Percentiles rank a stretch among this genome's conserved stretches.
phyloP scores from a whole-genome alignment of 345 rosid genomes.

The Hibiscus syriacus region DNA sequence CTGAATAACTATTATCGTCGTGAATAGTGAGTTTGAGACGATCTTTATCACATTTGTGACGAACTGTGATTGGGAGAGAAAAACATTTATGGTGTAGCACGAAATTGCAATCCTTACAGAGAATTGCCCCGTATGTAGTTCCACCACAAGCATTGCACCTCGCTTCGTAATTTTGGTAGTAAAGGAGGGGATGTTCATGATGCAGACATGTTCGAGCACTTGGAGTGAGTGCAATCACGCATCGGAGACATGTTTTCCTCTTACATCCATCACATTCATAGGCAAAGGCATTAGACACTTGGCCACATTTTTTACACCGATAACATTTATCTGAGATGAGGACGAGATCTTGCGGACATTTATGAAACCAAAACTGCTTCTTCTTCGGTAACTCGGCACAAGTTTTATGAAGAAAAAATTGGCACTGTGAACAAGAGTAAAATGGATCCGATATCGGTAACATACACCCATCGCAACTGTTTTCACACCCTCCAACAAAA shows the following conservation, averaged over 20 bases:
- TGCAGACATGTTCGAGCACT: not conserved
- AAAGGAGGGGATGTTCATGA: not conserved
- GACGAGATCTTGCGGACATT: not conserved
- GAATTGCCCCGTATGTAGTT: fast-evolving
- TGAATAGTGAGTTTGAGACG: not conserved
- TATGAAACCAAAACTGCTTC: not conserved
- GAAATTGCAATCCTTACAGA: not conserved
- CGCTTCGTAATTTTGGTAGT: not conserved
- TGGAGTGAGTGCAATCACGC: not conserved
- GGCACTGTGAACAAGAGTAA: no score
- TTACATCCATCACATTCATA: not conserved
- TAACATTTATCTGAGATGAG: not conserved
- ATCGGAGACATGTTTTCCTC: not conserved
- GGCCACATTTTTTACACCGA: fast-evolving
- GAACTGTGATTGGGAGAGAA: not conserved
- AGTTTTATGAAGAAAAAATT: no score
- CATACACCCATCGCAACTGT: not conserved
- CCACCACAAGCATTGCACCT: not conserved
- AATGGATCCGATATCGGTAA: not conserved
- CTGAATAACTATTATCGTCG: not conserved
- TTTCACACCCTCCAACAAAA: not conserved
- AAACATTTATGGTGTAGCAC: not conserved
- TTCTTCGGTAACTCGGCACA: not conserved
- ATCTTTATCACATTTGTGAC: no score
- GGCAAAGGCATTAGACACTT: not conserved